Conservation (phyloP, 768 basidiomycete genomes). For the Hypholoma fasciculare region DNA sequence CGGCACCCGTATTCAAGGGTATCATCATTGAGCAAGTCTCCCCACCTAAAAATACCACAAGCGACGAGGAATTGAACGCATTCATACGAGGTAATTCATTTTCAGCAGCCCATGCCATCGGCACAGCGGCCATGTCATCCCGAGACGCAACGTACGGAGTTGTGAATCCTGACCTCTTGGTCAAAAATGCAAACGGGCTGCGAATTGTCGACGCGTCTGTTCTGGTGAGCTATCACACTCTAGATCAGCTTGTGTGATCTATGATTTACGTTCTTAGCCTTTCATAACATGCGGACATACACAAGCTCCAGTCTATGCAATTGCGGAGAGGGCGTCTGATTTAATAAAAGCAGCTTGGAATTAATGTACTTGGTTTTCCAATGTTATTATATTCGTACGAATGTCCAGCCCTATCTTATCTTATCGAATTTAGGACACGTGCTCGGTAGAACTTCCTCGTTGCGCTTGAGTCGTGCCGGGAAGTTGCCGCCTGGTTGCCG, state of each 20-base stretch:
- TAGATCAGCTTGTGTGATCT: not conserved
- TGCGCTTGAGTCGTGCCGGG: no score
- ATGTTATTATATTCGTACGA: no score
- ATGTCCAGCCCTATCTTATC: no score
- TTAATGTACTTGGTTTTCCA: no score
- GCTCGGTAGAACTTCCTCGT: no score
- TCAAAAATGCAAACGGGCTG: conserved; percentile 31
- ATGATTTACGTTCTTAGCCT: conserved; percentile 13
- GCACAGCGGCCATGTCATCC: conserved; percentile 30
- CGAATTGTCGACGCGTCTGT: conserved; percentile 38
- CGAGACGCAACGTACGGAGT: conserved; percentile 28
- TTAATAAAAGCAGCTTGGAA: conserved; percentile 12
- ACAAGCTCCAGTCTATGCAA: conserved; percentile 27
- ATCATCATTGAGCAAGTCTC: conserved; percentile 3
- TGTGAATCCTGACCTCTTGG: conserved; percentile 32
- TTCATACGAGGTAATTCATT: conserved; percentile 15
- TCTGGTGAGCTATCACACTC: conserved; percentile 20
- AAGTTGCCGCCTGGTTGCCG: no score
- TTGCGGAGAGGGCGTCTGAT: conserved; percentile 15
- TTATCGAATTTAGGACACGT: no score
- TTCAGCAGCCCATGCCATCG: conserved; percentile 26
- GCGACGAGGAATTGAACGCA: conserved; percentile 18
- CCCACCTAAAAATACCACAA: not conserved
- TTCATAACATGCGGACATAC: conserved; percentile 30
- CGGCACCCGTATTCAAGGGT: not conserved